Evolutionary conservation across 2,329 filamentous ascomycete genomes (phyloP), one percentile per base, ranked within the genome.

Genomic region (Diaporthe helianthi): DNA sequence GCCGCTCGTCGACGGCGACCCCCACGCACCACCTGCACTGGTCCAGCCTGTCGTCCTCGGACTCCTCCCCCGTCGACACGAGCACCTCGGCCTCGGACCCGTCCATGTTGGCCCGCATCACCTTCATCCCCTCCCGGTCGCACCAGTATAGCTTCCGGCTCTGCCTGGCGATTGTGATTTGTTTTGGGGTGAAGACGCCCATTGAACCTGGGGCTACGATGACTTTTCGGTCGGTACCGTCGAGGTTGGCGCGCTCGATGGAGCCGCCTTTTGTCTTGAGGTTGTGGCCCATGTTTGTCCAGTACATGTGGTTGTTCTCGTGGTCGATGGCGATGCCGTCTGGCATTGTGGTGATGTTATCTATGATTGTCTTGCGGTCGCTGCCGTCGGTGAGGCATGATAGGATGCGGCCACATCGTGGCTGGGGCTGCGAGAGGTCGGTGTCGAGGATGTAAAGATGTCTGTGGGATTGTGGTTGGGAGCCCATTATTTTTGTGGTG

Each of bases 11-110:
- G 0, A 90, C 79, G 0, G 83, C 76, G 47, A 90, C 80, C 1
- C 88, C 87, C 10, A 90, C 87, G 67, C 85, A 87, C 86, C 86
- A 88, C 4, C 79, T 76, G 54, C 72, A 74, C 70, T 71, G 41
- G 66, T 84, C 81, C 17, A 38, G 52, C 65, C 68, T 69, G 54
- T 74, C 72, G 12, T 74, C 69, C 22, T 71, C 66, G 2, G 66
- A 36, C 15, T 49, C 36, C 15, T 49, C 36, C 7, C 69, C 69
- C 3, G 61, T 64, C 19, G 65, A 67, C 22, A 86, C 66, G n/a
- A 87, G 46, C 5, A 79, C 73, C 69, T 83, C 81, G 3, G 80
- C 72, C 0, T 75, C 73, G 1, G 74, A 76, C 1, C 83, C 83
- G 69, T 84, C 81, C 0, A 80, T 75, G 64, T 79, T 75, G 72